Conservation (phyloP, 1,284 basidiomycete genomes). For the Cerioporus squamosus region DNA sequence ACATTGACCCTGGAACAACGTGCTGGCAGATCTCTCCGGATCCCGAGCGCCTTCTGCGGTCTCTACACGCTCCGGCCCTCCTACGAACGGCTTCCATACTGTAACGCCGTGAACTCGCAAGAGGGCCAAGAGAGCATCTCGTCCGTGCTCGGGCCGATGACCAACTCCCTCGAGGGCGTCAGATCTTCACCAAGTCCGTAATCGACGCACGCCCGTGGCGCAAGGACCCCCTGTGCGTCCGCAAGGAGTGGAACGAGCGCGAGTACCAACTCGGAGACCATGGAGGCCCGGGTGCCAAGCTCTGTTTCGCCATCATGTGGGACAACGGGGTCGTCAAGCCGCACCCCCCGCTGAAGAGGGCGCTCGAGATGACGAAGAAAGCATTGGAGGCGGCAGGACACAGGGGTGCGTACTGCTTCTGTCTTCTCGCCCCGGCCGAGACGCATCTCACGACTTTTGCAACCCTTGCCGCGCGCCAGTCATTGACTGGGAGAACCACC, state of each 20-base stretch:
- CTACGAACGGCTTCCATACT: conserved; percentile 58
- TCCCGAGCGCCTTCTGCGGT: conserved; percentile 55
- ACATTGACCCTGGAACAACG: not conserved
- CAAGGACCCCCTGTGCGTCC: conserved; percentile 51
- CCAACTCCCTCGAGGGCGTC: conserved; percentile 47
- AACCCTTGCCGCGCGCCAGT: conserved; percentile 39
- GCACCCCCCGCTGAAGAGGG: conserved; percentile 54
- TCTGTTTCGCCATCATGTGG: conserved; percentile 50
- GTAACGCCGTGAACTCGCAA: conserved; percentile 47
- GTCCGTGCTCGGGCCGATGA: conserved; percentile 61
- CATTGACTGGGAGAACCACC: conserved; percentile 59
- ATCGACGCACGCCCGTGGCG: conserved; percentile 52
- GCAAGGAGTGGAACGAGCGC: conserved; percentile 52
- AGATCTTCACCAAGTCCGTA: conserved; percentile 52
- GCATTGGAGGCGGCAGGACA: conserved; percentile 56
- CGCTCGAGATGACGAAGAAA: conserved; percentile 48
- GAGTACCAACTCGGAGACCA: conserved; percentile 49
- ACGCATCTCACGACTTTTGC: not conserved
- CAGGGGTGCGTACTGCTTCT: conserved; percentile 32
- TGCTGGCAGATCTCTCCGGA: conserved; percentile 47
- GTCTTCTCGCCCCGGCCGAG: not conserved
- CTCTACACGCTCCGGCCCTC: conserved; percentile 60
- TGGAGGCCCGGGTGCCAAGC: conserved; percentile 42
- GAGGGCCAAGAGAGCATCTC: conserved; percentile 57
- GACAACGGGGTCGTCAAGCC: conserved; percentile 55